Percentiles rank a stretch among this genome's conserved stretches.
Evolutionary conservation across 2,329 filamentous ascomycete genomes (phyloP).

Genomic region (Emmonsia crescens): DNA sequence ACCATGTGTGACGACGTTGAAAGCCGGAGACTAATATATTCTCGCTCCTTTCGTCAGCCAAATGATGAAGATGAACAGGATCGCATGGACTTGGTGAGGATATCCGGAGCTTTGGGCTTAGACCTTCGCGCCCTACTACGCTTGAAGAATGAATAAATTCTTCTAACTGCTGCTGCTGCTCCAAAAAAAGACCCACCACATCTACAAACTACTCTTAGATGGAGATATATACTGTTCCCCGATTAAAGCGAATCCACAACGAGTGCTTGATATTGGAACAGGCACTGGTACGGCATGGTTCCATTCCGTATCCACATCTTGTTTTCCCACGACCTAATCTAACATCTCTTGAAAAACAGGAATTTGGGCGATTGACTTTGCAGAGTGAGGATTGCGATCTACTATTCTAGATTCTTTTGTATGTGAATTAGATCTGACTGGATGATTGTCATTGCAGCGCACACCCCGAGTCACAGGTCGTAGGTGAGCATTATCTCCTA

Average conservation of each 20-base stretch:
- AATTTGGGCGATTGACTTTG: constrained; percentile 35
- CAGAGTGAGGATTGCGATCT: constrained; percentile 18
- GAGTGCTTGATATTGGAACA: constrained; percentile 33
- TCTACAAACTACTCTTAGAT: constrained; percentile 18
- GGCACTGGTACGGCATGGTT: constrained; percentile 25
- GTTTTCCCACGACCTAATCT: constrained; percentile 7
- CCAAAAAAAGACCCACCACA: constrained; percentile 19
- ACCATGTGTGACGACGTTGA: neutral
- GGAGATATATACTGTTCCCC: constrained; percentile 19
- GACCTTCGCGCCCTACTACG: neutral
- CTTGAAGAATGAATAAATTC: neutral
- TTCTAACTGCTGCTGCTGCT: constrained; percentile 10
- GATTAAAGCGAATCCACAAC: constrained; percentile 14
- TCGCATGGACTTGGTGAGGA: constrained; percentile 21
- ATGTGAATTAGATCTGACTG: constrained; percentile 7
- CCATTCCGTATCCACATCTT: constrained; percentile 1
- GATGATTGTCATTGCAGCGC: neutral
- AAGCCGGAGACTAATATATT: neutral
- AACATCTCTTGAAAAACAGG: constrained; percentile 15
- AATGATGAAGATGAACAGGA: constrained; percentile 29
- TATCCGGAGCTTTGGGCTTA: neutral
- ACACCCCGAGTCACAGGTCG: neutral
- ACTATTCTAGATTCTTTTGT: constrained; percentile 10
- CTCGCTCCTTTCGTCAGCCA: constrained; percentile 14
- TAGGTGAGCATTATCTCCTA: constrained; percentile 10